Percentiles rank a stretch among this genome's conserved stretches.
Conservation (phyloP, 1,284 basidiomycete genomes). For the Xerocomus subilludens region DNA sequence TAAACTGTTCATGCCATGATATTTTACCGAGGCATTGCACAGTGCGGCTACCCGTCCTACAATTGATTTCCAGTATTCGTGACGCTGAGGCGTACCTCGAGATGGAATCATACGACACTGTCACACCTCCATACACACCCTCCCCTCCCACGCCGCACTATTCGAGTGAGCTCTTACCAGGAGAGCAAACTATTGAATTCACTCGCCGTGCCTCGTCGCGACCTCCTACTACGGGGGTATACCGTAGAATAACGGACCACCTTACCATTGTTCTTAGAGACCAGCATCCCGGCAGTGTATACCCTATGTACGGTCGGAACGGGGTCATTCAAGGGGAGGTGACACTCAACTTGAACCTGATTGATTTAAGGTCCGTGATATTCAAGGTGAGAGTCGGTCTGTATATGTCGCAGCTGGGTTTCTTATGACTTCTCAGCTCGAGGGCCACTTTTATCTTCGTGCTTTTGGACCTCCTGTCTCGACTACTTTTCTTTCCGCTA, state of each 20-base stretch:
- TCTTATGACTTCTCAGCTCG: slow-evolving; percentile 41
- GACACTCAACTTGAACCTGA: slow-evolving; percentile 27
- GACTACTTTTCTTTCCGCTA: slow-evolving; percentile 39
- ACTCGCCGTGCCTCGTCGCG: slow-evolving; percentile 24
- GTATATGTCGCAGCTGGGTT: background rate
- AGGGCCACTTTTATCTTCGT: slow-evolving; percentile 41
- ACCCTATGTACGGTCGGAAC: slow-evolving; percentile 42
- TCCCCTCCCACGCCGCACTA: slow-evolving; percentile 44
- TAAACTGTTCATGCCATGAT: too few relatives aligned
- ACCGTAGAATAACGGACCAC: slow-evolving; percentile 51
- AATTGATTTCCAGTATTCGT: too few relatives aligned
- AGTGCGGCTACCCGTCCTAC: too few relatives aligned
- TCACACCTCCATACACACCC: slow-evolving; percentile 42
- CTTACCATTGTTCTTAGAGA: slow-evolving; percentile 44
- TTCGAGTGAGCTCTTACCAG: slow-evolving; percentile 44
- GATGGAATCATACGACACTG: slow-evolving; percentile 32
- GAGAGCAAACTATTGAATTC: slow-evolving; percentile 42
- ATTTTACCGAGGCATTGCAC: too few relatives aligned
- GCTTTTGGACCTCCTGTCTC: slow-evolving; percentile 31
- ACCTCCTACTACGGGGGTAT: slow-evolving; percentile 35
- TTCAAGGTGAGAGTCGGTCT: slow-evolving; percentile 41
- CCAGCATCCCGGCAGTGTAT: slow-evolving; percentile 41
- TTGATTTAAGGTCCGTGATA: slow-evolving; percentile 37
- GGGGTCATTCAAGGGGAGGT: slow-evolving; percentile 45
- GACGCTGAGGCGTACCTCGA: background rate